Evolutionary conservation across 2,329 filamentous ascomycete genomes (phyloP).

Genomic region (Colletotrichum viniferum): DNA sequence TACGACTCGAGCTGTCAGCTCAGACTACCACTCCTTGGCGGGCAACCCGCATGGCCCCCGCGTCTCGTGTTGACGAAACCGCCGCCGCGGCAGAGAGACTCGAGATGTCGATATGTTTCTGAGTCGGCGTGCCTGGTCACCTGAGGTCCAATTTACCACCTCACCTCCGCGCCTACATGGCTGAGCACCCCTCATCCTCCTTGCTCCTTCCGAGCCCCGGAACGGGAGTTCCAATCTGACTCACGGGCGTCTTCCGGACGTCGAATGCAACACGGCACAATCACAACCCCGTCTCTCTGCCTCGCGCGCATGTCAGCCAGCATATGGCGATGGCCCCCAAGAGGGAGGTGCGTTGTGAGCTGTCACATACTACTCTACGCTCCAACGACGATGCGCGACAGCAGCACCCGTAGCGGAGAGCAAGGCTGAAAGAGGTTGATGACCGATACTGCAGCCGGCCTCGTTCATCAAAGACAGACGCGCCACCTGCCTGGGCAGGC

Average conservation of each 20-base stretch:
- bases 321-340: neutral
- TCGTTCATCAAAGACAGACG: neutral
- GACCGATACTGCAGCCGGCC: neutral
- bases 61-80: constrained; percentile 17
- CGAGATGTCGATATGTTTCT: neutral
- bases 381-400: neutral
- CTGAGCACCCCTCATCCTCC: neutral
- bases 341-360: constrained; percentile 2
- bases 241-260: neutral
- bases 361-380: constrained; percentile 6
- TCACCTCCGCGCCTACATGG: neutral
- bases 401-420: neutral
- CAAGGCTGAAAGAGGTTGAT: neutral
- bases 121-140: neutral
- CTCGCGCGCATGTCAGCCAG: constrained; percentile 13
- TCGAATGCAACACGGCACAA: neutral
- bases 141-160: neutral
- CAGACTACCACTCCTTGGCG: neutral
- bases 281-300: neutral
- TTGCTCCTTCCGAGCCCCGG: neutral
- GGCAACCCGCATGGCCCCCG: constrained; percentile 9
- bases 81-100: neutral
- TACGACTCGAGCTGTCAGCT: constrained; percentile 17
- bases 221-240: neutral
- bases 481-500: neutral